phyloP scores from a whole-genome alignment of 176 grass and related monocot species.

The Avena sativa region DNA sequence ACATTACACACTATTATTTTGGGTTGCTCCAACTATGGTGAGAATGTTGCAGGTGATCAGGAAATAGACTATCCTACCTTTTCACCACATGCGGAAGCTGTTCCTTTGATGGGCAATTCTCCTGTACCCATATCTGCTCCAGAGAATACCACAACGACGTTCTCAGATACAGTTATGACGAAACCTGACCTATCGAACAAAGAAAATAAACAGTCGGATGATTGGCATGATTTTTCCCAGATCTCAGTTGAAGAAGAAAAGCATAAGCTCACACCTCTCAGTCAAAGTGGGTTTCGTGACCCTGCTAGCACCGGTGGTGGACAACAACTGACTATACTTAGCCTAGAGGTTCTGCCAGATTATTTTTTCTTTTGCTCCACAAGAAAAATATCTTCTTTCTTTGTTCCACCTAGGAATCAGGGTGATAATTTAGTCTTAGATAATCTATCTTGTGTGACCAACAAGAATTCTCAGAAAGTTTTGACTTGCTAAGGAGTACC shows the following conservation, averaged over 20 bases:
- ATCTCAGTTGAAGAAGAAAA: conserved; percentile 80
- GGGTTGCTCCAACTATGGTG: conserved; percentile 35
- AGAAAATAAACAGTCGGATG: conserved; percentile 37
- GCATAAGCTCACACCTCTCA: conserved; percentile 79
- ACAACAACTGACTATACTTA: conserved; percentile 85
- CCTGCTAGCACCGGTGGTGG: conserved; percentile 77
- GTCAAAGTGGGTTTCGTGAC: conserved; percentile 89
- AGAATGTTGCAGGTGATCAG: conserved; percentile 38
- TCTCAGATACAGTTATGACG: conserved; percentile 26
- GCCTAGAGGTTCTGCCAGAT: conserved; percentile 67
- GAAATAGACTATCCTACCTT: conserved; percentile 34
- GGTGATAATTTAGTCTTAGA: conserved; percentile 20
- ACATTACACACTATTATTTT: conserved; percentile 29
- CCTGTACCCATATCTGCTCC: conserved; percentile 45
- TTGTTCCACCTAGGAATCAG: background rate
- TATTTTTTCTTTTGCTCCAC: conserved; percentile 30
- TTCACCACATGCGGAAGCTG: conserved; percentile 35
- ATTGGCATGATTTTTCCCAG: conserved; percentile 77
- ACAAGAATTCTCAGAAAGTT: conserved; percentile 8
- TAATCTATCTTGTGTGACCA: conserved; percentile 14
- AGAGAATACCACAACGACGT: conserved; percentile 23
- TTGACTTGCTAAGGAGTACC: conserved; percentile 31
- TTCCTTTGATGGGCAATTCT: conserved; percentile 38
- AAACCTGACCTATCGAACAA: conserved; percentile 41
- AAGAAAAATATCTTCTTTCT: background rate